Percentiles rank a stretch among this genome's conserved stretches.
These are phyloP conservation scores for Haematococcus sp. DNA, from an alignment of 139 green algal genomes.

Conservation along the genomic window DNA sequence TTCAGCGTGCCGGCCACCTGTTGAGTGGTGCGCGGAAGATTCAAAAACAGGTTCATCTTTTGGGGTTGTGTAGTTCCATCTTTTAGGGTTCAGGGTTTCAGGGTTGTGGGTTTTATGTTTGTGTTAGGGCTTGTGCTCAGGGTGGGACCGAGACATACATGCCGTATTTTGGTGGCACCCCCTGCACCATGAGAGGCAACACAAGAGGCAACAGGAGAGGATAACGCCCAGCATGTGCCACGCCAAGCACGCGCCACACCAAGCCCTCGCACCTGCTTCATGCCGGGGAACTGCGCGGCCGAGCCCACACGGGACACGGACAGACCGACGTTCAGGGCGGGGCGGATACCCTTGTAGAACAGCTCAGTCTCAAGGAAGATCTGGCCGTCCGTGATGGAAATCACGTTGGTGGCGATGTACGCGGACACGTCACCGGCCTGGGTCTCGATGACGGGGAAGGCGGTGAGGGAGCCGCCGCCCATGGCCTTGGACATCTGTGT, in stretches of 20 bases:
- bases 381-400: slow-evolving; percentile 90
- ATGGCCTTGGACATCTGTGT: slow-evolving; percentile 67
- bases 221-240: no score
- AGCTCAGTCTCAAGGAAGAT: slow-evolving; percentile 91
- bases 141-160: no score
- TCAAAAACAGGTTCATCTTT: neutral
- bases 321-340: slow-evolving; percentile 87
- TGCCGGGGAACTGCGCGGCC: slow-evolving; percentile 83
- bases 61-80: no score
- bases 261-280: slow-evolving; percentile 69
- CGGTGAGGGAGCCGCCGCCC: slow-evolving; percentile 73
- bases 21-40: neutral
- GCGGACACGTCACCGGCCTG: slow-evolving; percentile 81
- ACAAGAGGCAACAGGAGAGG: neutral
- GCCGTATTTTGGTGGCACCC: no score
- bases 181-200: no score
- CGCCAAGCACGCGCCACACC: neutral
- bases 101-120: no score
- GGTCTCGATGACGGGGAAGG: slow-evolving; percentile 89
- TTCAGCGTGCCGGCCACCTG: slow-evolving; percentile 70
- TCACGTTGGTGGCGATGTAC: slow-evolving; percentile 93
- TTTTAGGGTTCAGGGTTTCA: no score
- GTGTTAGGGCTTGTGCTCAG: no score
- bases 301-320: slow-evolving; percentile 84
- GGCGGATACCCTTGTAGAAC: slow-evolving; percentile 89